Evolutionary conservation across 495 filamentous ascomycete genomes (phyloP).

Genomic region (Paragyromitra xinjiangensis): DNA sequence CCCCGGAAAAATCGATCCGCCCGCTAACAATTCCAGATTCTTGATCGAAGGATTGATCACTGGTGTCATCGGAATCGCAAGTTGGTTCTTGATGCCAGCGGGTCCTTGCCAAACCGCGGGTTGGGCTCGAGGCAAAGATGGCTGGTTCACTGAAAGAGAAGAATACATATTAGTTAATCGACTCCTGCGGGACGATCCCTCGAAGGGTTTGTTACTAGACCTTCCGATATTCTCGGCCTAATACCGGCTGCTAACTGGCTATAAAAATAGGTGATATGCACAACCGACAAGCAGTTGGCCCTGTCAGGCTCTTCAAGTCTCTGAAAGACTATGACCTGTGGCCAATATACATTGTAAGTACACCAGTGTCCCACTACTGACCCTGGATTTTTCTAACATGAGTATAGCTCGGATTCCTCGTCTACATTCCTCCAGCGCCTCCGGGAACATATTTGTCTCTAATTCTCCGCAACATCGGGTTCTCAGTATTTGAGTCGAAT

Average conservation of each 20-base stretch:
- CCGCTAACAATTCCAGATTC: constrained; percentile 56
- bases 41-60: constrained; percentile 68
- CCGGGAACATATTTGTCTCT: constrained; percentile 63
- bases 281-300: constrained; percentile 66
- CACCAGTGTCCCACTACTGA: not conserved
- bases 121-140: constrained; percentile 65
- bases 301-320: constrained; percentile 62
- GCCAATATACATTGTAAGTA: constrained; percentile 64
- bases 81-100: constrained; percentile 67
- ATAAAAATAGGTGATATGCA: constrained; percentile 63
- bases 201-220: constrained; percentile 61
- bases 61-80: constrained; percentile 63
- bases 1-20: not conserved
- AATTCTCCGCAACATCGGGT: constrained; percentile 64
- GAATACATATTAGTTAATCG: constrained; percentile 70
- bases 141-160: constrained; percentile 71
- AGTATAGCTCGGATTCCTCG: constrained; percentile 61
- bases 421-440: constrained; percentile 64
- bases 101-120: constrained; percentile 64
- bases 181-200: constrained; percentile 70
- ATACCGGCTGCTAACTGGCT: constrained; percentile 2
- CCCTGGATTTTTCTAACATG: constrained; percentile 1
- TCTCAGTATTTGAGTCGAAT: constrained; percentile 66
- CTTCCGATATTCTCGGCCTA: not conserved
- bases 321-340: constrained; percentile 68